Base-by-base conservation (phyloP, 2,329 filamentous ascomycete species). In the Leptographium lundbergii region DNA sequence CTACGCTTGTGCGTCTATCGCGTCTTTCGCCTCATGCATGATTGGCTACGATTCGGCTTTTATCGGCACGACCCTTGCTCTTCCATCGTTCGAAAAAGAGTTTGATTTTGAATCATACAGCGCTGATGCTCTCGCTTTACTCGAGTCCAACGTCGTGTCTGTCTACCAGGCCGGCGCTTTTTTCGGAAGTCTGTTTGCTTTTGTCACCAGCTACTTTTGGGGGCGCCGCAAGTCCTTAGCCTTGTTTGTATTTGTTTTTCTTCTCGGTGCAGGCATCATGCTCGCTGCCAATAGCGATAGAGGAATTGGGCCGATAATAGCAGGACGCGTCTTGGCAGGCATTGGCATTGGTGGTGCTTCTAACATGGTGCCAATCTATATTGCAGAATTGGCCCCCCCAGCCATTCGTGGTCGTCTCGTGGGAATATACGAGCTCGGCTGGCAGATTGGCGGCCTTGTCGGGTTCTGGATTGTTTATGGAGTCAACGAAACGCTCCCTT, bases 121-220 rank as follows among this genome's bases (percentile, higher is more conserved):
- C 5, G 58, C 68, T 0, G 59, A 66, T 3, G 67, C 80, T n/a
- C 72, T 84, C 29, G 78, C 83, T 34, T 71, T 87, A 4, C 74
- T 87, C 54, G 85, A 83, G 66, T 76, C 85, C 66, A 92, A 91
- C 69, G 90, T 91, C 62, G 88, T 91, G 57, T 90, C 86, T 29
- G 81, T 87, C 58, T 91, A 89, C 73, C 89, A 92, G 71, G 89
- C 88, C 11, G 88, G 88, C 61, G 88, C 88, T 61, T 91, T 94
- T 74, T 91, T 92, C 65, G 89, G 89, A 56, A 82, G 85, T n/a
- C 73, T 90, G 48, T 78, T 81, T 61, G 86, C 84, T 59, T 91
- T 87, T 65, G 77, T 75, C 10, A 78, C 81, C 39, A 83, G 80
- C 34, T 84, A 86, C 73, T 88, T 80, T 68, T 73, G 86, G 62